Evolutionary conservation across 371 early-diverging fungal genomes (phyloP).

Genomic region (Mucor circinelloides): DNA sequence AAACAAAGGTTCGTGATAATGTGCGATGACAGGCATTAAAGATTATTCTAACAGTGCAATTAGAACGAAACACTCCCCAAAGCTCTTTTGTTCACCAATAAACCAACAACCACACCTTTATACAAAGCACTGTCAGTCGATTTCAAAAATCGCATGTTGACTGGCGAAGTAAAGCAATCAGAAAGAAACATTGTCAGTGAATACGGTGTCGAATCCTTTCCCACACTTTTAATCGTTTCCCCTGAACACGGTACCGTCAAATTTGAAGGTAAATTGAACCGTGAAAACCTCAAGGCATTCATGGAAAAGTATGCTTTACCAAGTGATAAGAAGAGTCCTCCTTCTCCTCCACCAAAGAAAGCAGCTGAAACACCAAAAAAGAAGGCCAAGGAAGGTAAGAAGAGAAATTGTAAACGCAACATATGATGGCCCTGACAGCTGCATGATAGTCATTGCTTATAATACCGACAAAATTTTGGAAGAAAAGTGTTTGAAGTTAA

Average conservation of each 20-base stretch:
- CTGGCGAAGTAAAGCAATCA: conserved; percentile 74
- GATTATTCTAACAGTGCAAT: neutral
- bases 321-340: conserved; percentile 20
- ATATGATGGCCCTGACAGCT: neutral
- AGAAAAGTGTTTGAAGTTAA: conserved; percentile 15
- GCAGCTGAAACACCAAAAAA: conserved; percentile 10
- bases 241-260: conserved; percentile 33
- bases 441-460: conserved; percentile 18
- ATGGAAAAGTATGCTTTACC: conserved; percentile 56
- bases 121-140: conserved; percentile 86
- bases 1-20: conserved; percentile 30
- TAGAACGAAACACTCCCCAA: conserved; percentile 58
- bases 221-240: conserved; percentile 66
- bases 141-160: conserved; percentile 64
- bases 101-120: conserved; percentile 72
- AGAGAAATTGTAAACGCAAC: neutral
- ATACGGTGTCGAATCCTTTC: conserved; percentile 62
- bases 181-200: conserved; percentile 51
- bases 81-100: conserved; percentile 78
- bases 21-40: neutral
- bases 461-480: conserved; percentile 12
- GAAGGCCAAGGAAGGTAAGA: conserved; percentile 20
- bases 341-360: conserved; percentile 16
- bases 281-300: conserved; percentile 57
- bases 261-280: conserved; percentile 60